Evolutionary conservation across 441 rosid genomes (phyloP).

Genomic region (Bocquillonia castaneifolia): DNA sequence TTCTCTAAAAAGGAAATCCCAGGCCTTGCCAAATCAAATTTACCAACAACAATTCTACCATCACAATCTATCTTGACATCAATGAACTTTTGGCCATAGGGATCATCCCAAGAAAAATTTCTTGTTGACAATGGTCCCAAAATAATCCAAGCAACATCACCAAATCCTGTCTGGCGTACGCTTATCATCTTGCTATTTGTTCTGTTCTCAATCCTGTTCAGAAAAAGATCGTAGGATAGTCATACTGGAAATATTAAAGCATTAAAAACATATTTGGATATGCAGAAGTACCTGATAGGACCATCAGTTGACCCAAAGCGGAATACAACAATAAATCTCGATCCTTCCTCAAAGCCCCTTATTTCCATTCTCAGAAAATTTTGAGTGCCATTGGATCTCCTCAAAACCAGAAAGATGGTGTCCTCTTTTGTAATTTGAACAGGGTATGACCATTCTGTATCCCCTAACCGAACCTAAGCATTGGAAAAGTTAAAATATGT

Average conservation of each 20-base stretch:
- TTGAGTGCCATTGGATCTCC: conserved; percentile 48
- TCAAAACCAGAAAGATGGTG: conserved; percentile 77
- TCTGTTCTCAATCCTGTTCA: conserved; percentile 90
- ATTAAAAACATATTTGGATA: not conserved
- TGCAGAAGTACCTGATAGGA: conserved; percentile 72
- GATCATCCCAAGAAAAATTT: conserved; percentile 92
- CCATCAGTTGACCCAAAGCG: conserved; percentile 80
- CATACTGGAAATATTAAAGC: not conserved
- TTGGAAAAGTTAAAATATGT: not conserved
- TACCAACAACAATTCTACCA: conserved; percentile 38
- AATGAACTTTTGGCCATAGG: conserved; percentile 80
- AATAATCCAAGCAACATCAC: conserved; percentile 70
- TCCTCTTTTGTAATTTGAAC: conserved; percentile 82
- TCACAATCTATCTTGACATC: conserved; percentile 60
- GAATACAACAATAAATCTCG: conserved; percentile 89
- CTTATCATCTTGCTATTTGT: conserved; percentile 50
- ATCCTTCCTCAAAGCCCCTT: conserved; percentile 99
- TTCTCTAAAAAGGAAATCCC: conserved; percentile 42
- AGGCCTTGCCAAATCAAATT: conserved; percentile 60
- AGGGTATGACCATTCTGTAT: conserved; percentile 95
- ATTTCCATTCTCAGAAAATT: conserved; percentile 71
- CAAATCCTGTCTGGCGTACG: conserved; percentile 90
- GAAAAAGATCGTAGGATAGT: conserved; percentile 24
- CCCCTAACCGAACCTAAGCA: conserved; percentile 65
- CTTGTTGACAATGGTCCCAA: conserved; percentile 70